Evolutionary conservation across 176 grass and related monocot genomes (phyloP), one percentile per base, ranked within the genome.

Genomic region (Carex pumila): DNA sequence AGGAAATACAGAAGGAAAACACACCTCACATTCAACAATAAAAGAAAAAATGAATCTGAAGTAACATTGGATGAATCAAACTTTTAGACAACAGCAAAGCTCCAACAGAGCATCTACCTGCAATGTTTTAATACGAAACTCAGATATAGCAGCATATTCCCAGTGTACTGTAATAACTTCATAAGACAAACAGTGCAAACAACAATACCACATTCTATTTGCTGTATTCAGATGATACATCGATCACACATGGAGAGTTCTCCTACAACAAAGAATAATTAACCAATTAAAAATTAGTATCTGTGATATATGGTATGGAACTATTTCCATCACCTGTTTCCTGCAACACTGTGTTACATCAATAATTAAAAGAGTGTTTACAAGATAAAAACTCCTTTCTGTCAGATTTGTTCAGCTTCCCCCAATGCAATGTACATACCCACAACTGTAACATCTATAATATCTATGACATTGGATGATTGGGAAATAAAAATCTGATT

Each of bases 21-120:
- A 39, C 83, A 90, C 87, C 92, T 88, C 91, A 97, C 85, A 89
- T 87, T 85, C 91, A 91, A 83, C 84, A 80, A 36, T 5, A 81
- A 64, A 19, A 89, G 82, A 89, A 12, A 63, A 15, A 84, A 83
- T 87, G 91, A 97, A 93, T 91, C 89, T 91, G 89, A 97, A 91
- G 83, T 89, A 22, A 65, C 66, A 62, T 49, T 1, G 6, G 47
- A 37, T 29, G 37, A 17, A 52, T 54, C 62, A 83, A 82, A 5
- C 61, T 68, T 83, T 53, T 19, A 53, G 45, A 55, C 8, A 47
- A 83, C 57, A 65, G 17, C 29, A 2, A 22, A 63, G 10, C 18
- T 39, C 8, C 32, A 81, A 5, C 11, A 47, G 34, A 63, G 37
- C 15, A 63, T 61, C 50, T 32, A 81, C 55, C 56, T 81, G n/a